phyloP scores from a whole-genome alignment of 1,284 basidiomycete species.

The Rhodotorula sp. region DNA sequence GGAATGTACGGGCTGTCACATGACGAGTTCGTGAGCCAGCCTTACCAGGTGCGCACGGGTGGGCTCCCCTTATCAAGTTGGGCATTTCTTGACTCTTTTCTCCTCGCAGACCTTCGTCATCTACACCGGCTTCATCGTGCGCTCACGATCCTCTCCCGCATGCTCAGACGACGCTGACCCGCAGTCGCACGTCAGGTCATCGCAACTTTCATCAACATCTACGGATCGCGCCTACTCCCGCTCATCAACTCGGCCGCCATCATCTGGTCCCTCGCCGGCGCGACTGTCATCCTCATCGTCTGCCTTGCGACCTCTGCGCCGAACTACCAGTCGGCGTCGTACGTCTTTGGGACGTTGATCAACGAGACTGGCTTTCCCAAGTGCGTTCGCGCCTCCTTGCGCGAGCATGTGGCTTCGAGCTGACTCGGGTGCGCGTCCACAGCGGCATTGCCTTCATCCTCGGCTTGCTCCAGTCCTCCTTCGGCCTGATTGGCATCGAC shows the following conservation, averaged over 20 bases:
- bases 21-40: no score
- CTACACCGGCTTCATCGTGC: constrained; percentile 20
- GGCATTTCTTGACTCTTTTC: constrained; percentile 29
- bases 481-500: constrained; percentile 51
- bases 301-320: constrained; percentile 49
- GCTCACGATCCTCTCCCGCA: not conserved
- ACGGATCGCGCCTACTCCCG: constrained; percentile 46
- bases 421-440: not conserved
- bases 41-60: no score
- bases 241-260: constrained; percentile 49
- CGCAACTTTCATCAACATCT: constrained; percentile 46
- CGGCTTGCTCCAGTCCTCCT: constrained; percentile 49
- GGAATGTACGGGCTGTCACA: no score
- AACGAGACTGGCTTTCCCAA: constrained; percentile 54
- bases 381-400: constrained; percentile 42
- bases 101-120: constrained; percentile 35
- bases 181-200: not conserved
- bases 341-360: constrained; percentile 52
- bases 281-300: constrained; percentile 50
- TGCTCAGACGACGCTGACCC: no score
- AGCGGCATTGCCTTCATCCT: constrained; percentile 26
- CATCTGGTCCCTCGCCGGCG: constrained; percentile 50
- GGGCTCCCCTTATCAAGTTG: constrained; percentile 11
- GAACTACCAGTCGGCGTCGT: constrained; percentile 49
- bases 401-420: not conserved